Conservation (phyloP, 768 basidiomycete species). For the Boletus subcaerulescens region DNA sequence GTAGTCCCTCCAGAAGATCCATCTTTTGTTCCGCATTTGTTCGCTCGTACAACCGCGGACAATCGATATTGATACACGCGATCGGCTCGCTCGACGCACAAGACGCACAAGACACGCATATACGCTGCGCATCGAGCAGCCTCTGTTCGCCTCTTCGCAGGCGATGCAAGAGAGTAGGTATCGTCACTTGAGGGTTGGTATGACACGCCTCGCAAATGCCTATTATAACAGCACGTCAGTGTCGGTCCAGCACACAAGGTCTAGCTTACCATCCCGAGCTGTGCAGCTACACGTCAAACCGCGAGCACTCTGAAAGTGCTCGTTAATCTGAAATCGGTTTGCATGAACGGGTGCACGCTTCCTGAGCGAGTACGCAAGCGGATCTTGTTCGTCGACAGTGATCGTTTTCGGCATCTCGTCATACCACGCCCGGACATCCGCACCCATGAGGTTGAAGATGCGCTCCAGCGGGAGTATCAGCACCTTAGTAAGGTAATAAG, state of each 20-base stretch:
- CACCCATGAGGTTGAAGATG: slow-evolving; percentile 67
- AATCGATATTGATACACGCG: slow-evolving; percentile 68
- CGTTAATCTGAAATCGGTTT: slow-evolving; percentile 58
- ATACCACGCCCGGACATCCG: slow-evolving; percentile 3
- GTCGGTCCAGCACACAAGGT: too few relatives aligned
- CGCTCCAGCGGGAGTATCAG: slow-evolving; percentile 89
- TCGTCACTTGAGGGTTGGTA: too few relatives aligned
- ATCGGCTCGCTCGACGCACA: slow-evolving; percentile 35
- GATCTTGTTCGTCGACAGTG: slow-evolving; percentile 35
- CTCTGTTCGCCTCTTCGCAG: too few relatives aligned
- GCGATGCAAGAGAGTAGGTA: too few relatives aligned
- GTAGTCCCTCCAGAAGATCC: slow-evolving; percentile 30
- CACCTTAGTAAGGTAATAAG: slow-evolving; percentile 84
- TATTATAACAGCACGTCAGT: too few relatives aligned
- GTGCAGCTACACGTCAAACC: slow-evolving; percentile 43
- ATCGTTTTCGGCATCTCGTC: slow-evolving; percentile 16
- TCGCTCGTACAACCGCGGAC: slow-evolving; percentile 76
- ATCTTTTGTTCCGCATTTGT: slow-evolving; percentile 50
- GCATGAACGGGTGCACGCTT: slow-evolving; percentile 28
- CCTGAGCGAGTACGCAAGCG: slow-evolving; percentile 36
- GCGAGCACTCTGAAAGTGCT: slow-evolving; percentile 67
- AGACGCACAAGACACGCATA: slow-evolving; percentile 28
- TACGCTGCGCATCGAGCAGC: too few relatives aligned
- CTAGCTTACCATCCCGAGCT: too few relatives aligned
- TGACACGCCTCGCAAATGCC: too few relatives aligned